Conservation (phyloP, 805 yeast genomes). For the Metschnikowia amazonensis region DNA sequence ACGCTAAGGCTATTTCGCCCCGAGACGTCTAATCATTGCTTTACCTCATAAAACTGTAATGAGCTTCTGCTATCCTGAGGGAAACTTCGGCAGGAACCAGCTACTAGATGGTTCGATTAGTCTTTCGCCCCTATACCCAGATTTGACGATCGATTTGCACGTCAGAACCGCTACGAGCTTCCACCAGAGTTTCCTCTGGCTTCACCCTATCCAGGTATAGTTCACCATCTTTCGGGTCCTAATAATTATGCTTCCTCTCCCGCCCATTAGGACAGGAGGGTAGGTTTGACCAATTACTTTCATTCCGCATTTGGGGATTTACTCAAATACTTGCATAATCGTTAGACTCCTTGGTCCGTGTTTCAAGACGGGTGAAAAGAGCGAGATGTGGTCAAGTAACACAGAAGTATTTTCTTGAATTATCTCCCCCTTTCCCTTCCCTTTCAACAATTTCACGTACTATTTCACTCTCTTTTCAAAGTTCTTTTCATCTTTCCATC, state of each 20-base stretch:
- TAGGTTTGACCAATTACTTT: constrained; percentile 38
- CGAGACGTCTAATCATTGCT: constrained; percentile 41
- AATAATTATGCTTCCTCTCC: neutral
- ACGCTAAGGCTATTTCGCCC: constrained; percentile 38
- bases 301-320: constrained; percentile 30
- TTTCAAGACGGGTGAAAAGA: neutral
- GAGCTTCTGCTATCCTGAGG: constrained; percentile 31
- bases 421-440: constrained; percentile 33
- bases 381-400: neutral
- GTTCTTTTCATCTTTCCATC: neutral
- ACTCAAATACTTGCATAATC: constrained; percentile 31
- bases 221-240: neutral
- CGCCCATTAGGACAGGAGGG: constrained; percentile 15
- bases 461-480: neutral
- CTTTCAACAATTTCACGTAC: constrained; percentile 26
- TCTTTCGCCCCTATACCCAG: neutral
- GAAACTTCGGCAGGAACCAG: neutral
- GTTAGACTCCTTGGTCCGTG: neutral
- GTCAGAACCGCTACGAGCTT: neutral
- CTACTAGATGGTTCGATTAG: neutral
- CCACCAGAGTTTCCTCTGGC: neutral
- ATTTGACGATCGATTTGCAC: neutral
- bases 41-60: constrained; percentile 39
- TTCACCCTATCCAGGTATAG: neutral
- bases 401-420: neutral